Base-by-base conservation (phyloP, 768 basidiomycete genomes). In the Psilocybe subaeruginosa region DNA sequence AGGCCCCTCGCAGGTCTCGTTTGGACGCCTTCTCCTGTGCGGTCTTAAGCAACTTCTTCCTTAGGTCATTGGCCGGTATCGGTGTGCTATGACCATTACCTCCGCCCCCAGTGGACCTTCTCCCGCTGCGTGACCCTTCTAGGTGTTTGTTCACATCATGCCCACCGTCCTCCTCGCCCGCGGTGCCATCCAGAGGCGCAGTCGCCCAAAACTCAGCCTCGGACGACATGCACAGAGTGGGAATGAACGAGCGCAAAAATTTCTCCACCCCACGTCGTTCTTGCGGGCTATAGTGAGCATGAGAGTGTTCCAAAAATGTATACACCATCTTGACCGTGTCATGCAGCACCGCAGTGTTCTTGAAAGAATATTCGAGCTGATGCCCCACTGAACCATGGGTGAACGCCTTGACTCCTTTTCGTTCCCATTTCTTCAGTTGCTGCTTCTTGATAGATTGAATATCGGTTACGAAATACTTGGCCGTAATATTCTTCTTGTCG, bases 401-500 rank as follows among this genome's bases (percentile, higher is more conserved):
- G 56, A 81, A 86, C 12, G 77, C 63, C 16, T 79, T 75, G 56
- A 68, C 66, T 8, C 71, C 72, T 58, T 74, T 72, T 49, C 72
- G 66, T 56, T 78, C 77, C 69, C 70, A 72, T 64, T 72, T 69
- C 62, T 72, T 74, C 35, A 80, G 68, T 72, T 94, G 91, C 60
- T 82, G 80, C 33, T 82, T 80, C 70, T 87, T 88, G 64, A 87
- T 77, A 54, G 74, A 67, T 72, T 95, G 93, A 67, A 96, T 90
- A 58, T 96, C 90, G 31, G 77, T 80, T 31, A 94, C 87, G 69
- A 97, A 92, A 64, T 88, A 77, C 71, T 93, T 95, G 46, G 91
- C 82, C 6, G 91, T 94, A 70, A 95, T 91, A 60, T 82, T 85
- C 76, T 93, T 93, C 85, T 98, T 98, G 81, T 99, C 97, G 73